Conservation (phyloP, 1,284 basidiomycete species). For the Sutorius eximius region DNA sequence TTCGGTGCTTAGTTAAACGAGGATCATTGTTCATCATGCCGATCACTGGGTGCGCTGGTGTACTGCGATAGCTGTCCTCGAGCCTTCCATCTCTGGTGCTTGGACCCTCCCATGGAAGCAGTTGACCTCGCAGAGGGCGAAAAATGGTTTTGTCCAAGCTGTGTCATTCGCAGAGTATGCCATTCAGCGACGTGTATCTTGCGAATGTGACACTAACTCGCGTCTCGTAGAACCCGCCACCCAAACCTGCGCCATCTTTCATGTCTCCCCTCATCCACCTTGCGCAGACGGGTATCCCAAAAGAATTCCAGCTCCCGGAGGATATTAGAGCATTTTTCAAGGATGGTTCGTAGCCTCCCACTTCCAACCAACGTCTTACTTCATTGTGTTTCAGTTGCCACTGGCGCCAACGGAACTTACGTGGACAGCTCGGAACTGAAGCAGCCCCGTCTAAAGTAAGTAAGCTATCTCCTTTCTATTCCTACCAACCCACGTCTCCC, state of each 20-base stretch:
- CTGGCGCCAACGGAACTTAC: constrained; percentile 75
- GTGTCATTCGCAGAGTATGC: constrained; percentile 66
- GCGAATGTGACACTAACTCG: constrained; percentile 14
- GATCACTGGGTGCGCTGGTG: constrained; percentile 75
- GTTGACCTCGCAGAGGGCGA: constrained; percentile 85
- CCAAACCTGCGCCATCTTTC: constrained; percentile 57
- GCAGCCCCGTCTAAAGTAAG: constrained; percentile 73
- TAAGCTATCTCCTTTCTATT: constrained; percentile 16
- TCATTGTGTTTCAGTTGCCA: constrained; percentile 54
- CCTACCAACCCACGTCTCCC: constrained; percentile 16
- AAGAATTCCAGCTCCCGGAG: constrained; percentile 87
- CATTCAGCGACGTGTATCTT: constrained; percentile 9
- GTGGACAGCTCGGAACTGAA: constrained; percentile 76
- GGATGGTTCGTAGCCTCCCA: constrained; percentile 57
- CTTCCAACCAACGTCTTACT: constrained; percentile 13
- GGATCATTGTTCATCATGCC: constrained; percentile 93
- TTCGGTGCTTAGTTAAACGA: constrained; percentile 69
- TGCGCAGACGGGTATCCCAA: constrained; percentile 63
- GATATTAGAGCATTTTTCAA: constrained; percentile 87
- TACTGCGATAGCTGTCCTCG: constrained; percentile 98
- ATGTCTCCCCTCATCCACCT: constrained; percentile 71
- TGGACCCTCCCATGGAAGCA: constrained; percentile 91
- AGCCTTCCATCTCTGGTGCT: constrained; percentile 95
- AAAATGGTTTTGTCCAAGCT: constrained; percentile 90
- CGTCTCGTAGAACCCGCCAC: constrained; percentile 57